These are phyloP conservation scores for Tuber indicum DNA, from an alignment of 495 filamentous ascomycete species.

Conservation along the genomic window DNA sequence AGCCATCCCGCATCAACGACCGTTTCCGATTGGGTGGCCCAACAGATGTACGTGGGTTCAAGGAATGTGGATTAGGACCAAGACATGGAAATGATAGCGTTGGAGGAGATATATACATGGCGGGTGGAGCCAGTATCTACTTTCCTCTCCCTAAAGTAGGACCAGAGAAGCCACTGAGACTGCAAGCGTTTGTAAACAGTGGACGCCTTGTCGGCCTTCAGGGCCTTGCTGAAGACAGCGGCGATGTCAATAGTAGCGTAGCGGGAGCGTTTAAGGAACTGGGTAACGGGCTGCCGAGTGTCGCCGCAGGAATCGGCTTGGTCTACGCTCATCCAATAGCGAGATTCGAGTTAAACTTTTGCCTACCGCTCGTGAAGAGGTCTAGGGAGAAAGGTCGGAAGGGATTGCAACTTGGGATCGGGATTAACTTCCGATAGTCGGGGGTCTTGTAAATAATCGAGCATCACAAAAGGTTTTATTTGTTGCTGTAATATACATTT, in stretches of 20 bases:
- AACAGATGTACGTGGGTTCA: conserved; percentile 90
- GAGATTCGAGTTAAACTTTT: conserved; percentile 92
- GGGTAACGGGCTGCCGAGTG: conserved; percentile 67
- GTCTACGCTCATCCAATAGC: conserved; percentile 91
- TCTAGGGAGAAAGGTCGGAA: conserved; percentile 80
- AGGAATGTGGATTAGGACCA: conserved; percentile 77
- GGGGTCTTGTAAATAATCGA: not conserved
- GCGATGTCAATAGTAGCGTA: conserved; percentile 50
- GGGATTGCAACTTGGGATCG: conserved; percentile 85
- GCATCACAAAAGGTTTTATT: not conserved
- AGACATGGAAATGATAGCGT: conserved; percentile 77
- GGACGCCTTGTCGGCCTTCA: conserved; percentile 74
- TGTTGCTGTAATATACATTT: not conserved
- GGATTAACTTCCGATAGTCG: conserved; percentile 78
- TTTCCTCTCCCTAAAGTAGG: conserved; percentile 75
- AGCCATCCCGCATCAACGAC: conserved; percentile 77
- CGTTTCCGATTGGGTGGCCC: conserved; percentile 92
- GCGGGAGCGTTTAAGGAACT: conserved; percentile 56
- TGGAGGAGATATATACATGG: conserved; percentile 85
- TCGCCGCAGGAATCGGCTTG: conserved; percentile 78
- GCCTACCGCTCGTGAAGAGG: conserved; percentile 71
- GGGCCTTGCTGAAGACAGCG: conserved; percentile 43
- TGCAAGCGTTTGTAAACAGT: conserved; percentile 87
- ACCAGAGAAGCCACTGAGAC: conserved; percentile 69
- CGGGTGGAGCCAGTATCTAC: conserved; percentile 74